Evolutionary conservation across 2,329 filamentous ascomycete genomes (phyloP), one percentile per base, ranked within the genome.

Genomic region (Chrysoporthe austroafricana): DNA sequence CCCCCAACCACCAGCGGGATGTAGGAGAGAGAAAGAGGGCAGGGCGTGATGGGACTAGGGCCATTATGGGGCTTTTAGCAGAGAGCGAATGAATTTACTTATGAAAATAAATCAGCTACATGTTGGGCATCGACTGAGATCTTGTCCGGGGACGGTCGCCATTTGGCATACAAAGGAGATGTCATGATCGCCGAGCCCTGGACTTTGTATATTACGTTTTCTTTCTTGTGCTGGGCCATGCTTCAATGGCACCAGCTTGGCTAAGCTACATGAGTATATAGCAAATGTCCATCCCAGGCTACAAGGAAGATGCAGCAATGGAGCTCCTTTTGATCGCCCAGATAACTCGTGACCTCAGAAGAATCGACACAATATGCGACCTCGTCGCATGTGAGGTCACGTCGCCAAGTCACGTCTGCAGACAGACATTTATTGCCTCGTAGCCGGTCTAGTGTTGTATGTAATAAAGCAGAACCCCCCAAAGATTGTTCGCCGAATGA

Each of bases 371-470:
- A 39, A 16, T 39, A n/a, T 39, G 54, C 18, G 32, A 39, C 16
- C 34, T n/a, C 32, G 26, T 39, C 54, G 13, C 32, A 5, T 39
- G 34, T 39, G 54, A 39, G 34, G 34, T 21, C 32, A 57, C 54
- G 34, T 34, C 32, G 18, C 54, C 54, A 39, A 34, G 34, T 16
- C 34, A 57, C 32, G 18, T 44, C 43, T 7, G 16, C 59, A 16
- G 32, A n/a, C 16, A 13, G 32, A n/a, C 16, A 13, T 63, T 42
- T 46, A 42, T 48, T 62, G 56, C 36, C 64, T 58, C 58, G 42
- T 63, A 61, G 64, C 64, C 54, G 54, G 26, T 66, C 56, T 63
- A 69, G 48, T 46, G 48, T 60, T 63, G 57, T 50, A 65, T 58
- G 66, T 61, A 61, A 66, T 64, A 56, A 21, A 58, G 34, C 57